These are phyloP conservation scores for Aureococcus anophagefferens DNA, from an alignment of 108 stramenopile genomes.

Conservation along the genomic window DNA sequence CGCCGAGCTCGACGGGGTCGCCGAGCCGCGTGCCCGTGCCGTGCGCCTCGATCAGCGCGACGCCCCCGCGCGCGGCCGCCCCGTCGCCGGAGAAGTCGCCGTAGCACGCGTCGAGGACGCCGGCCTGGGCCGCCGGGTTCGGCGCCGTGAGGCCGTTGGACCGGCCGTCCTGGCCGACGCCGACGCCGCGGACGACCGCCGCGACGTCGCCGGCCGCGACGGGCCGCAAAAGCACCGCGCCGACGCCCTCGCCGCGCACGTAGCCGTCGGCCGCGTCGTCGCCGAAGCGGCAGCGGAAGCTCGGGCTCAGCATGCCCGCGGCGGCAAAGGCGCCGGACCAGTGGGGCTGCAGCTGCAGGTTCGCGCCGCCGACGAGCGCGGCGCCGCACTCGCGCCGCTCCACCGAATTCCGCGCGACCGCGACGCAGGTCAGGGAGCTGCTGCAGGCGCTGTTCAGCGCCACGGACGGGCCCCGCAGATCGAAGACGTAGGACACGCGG, in stretches of 20 bases:
- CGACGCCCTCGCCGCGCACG: constrained; percentile 13
- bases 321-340: neutral
- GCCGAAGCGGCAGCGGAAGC: constrained; percentile 2
- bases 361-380: constrained; percentile 16
- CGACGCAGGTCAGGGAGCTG: constrained; percentile 8
- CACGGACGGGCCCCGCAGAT: constrained; percentile 12
- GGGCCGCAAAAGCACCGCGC: neutral
- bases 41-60: constrained; percentile 11
- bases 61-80: too few species aligned
- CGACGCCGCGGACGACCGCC: too few species aligned
- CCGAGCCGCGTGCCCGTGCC: constrained; percentile 20
- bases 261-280: constrained; percentile 21
- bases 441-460: constrained; percentile 23
- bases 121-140: constrained; percentile 5
- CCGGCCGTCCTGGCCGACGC: constrained; percentile 12
- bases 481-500: constrained; percentile 16
- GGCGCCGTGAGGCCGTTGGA: constrained; percentile 11
- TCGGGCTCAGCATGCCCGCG: constrained; percentile 16
- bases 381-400: constrained; percentile 3
- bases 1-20: constrained; percentile 12
- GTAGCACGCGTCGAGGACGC: neutral
- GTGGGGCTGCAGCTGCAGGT: constrained; percentile 4
- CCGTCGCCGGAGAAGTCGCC: neutral
- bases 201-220: neutral
- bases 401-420: constrained; percentile 4